Base-by-base conservation (phyloP, 805 yeast species). In the Metschnikowia koreensis region DNA sequence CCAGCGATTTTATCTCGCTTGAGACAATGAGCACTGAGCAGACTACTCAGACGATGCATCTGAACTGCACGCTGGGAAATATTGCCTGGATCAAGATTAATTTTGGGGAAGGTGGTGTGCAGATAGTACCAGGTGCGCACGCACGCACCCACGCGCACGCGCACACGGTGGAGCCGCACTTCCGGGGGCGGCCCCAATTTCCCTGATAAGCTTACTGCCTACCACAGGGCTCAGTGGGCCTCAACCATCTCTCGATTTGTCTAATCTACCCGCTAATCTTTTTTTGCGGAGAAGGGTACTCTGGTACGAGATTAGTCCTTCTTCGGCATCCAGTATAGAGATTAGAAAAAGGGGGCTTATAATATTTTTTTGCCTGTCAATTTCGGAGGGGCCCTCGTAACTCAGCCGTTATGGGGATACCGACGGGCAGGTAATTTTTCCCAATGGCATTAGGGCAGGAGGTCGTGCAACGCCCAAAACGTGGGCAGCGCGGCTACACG, bases 391-490 rank as follows among this genome's bases (percentile, higher is more conserved):
- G 12, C 34, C 34, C 34, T 31, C 34, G 34, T 31, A 31, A 31
- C 10, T 31, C 34, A 9, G 12, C 13, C 34, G 34, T 31, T 31
- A 3, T 10, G 2, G 34, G 34, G 13, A 10, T 31, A 3, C 22
- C 22, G 22, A 31, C 34, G 12, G 34, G 34, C 12, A 12, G 13
- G 13, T 31, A 31, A 31, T 31, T 31, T 31, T 12, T 6, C 12
- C 10, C 2, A 2, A 3, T 6, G 2, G 13, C 34, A 3, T 9
- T 12, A 12, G 34, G 4, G 22, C 22, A 22, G 22, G 22, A 22
- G 17, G 39, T 22, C 41, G 41, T 44, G 47, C 47, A n/a, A 26
- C 6, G 13, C 41, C 17, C 47, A 26, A 44, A 44, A 44, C 47
- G 47, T 44, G 47, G 47, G 47, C 41, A n/a, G 12, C 27, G 44